Conservation (phyloP, 176 grass and related monocot species). For the Rhynchospora pubera region DNA sequence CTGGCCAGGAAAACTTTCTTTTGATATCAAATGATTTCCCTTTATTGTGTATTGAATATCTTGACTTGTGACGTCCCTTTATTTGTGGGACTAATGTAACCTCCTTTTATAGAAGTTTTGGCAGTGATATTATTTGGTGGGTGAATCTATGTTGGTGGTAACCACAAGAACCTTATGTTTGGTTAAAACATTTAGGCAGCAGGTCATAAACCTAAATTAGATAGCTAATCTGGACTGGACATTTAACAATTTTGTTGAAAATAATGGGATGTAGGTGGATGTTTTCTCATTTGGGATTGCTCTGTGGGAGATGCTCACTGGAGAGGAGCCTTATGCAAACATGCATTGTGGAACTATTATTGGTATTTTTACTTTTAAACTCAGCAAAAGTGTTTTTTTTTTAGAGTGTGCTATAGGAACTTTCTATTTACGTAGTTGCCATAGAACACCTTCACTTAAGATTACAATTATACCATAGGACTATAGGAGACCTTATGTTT, state of each 20-base stretch:
- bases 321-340: constrained; percentile 84
- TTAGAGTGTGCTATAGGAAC: neutral
- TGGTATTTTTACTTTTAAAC: constrained; percentile 39
- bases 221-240: neutral
- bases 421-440: neutral
- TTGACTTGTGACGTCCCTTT: neutral
- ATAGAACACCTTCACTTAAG: neutral
- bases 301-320: constrained; percentile 93
- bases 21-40: neutral
- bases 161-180: neutral
- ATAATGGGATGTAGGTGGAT: constrained; percentile 53
- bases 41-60: neutral
- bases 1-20: neutral
- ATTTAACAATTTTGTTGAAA: neutral
- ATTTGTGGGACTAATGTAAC: neutral
- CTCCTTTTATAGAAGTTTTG: neutral
- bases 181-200: neutral
- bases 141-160: neutral
- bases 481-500: neutral
- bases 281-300: constrained; percentile 95
- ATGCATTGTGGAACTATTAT: constrained; percentile 95
- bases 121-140: neutral
- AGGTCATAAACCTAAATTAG: neutral
- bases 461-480: neutral
- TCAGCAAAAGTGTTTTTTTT: neutral